These are phyloP conservation scores for Rhodotorula toruloides DNA, from an alignment of 768 basidiomycete species.

Conservation along the genomic window DNA sequence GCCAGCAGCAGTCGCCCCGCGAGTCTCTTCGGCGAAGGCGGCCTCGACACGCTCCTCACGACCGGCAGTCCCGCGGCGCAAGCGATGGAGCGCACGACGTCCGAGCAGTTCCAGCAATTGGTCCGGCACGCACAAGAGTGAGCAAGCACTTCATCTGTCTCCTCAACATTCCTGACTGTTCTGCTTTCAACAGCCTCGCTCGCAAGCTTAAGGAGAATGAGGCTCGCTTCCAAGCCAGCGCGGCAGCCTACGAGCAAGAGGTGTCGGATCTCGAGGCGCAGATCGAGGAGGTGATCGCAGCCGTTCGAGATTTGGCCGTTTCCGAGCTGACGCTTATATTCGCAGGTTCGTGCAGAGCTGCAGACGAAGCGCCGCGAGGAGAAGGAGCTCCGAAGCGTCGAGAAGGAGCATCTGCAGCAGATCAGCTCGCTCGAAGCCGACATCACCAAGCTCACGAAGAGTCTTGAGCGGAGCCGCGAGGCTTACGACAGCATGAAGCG, in stretches of 20 bases:
- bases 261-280: conserved; percentile 33
- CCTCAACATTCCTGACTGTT: not conserved
- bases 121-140: conserved; percentile 22
- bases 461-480: conserved; percentile 65
- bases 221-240: conserved; percentile 14
- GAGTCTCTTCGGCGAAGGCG: conserved; percentile 25
- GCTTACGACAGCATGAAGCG: conserved; percentile 55
- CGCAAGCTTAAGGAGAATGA: conserved; percentile 40
- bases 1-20: conserved; percentile 2
- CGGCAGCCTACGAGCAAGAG: conserved; percentile 31
- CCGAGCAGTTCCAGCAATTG: conserved; percentile 29
- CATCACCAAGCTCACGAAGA: conserved; percentile 66
- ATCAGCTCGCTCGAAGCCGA: conserved; percentile 71
- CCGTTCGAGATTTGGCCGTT: too few relatives aligned
- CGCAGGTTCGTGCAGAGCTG: conserved; percentile 64
- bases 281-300: conserved; percentile 18
- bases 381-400: conserved; percentile 82
- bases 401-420: conserved; percentile 67
- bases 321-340: too few relatives aligned
- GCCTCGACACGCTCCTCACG: not conserved
- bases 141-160: not conserved
- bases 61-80: conserved; percentile 3
- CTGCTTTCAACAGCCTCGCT: conserved; percentile 4
- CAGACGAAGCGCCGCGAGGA: conserved; percentile 79
- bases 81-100: not conserved